Evolutionary conservation across 225 moss, liverwort and hornwort genomes (phyloP).

Genomic region (Physcomitrium patens): DNA sequence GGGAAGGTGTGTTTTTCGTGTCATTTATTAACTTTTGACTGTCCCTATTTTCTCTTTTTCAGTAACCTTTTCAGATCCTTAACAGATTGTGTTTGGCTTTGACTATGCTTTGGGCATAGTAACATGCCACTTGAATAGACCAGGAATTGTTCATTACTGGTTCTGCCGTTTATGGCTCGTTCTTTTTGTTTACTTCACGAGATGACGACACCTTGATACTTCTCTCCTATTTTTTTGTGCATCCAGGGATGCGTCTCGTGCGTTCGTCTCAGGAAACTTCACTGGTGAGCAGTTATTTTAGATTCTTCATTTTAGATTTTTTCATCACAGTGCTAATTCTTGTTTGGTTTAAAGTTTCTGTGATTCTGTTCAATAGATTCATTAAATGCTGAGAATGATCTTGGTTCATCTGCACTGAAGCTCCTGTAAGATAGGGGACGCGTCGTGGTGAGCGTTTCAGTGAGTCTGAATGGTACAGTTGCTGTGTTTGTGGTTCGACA

Average conservation of each 20-base stretch:
- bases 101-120: constrained; percentile 1
- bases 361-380: not conserved
- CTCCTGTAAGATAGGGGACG: not conserved
- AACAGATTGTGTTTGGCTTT: not conserved
- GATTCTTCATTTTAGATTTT: not conserved
- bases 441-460: not conserved
- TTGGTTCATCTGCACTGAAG: not conserved
- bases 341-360: constrained; percentile 5
- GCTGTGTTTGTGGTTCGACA: constrained; percentile 40
- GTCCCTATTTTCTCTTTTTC: not conserved
- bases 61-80: not conserved
- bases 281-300: constrained; percentile 56
- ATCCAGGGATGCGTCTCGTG: constrained; percentile 86
- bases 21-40: constrained; percentile 7
- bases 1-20: constrained; percentile 62
- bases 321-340: constrained; percentile 1
- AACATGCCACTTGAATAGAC: constrained; percentile 7
- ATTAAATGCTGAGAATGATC: not conserved
- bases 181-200: not conserved
- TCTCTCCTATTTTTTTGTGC: constrained; percentile 22
- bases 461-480: constrained; percentile 23
- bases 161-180: not conserved
- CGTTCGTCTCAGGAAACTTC: constrained; percentile 95
- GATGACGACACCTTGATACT: constrained; percentile 13
- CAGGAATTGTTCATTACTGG: not conserved